These are phyloP conservation scores for Pestalotiopsis sp. DNA, from an alignment of 2,329 filamentous ascomycete species.

Conservation along the genomic window DNA sequence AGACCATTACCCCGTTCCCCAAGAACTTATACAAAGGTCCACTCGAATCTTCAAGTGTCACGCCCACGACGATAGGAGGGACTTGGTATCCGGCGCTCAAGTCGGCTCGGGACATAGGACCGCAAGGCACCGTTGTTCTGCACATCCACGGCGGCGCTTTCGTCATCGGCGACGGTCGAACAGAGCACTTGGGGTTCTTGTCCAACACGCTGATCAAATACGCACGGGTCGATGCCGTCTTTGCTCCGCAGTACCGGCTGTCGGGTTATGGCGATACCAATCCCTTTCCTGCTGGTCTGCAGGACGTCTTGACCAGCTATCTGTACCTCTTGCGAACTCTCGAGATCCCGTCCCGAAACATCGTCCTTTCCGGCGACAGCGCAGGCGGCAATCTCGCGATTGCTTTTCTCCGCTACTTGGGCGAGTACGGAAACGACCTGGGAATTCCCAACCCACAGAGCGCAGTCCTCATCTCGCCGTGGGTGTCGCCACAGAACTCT, in stretches of 20 bases:
- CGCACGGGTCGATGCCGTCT: slow-evolving; percentile 34
- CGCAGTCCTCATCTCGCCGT: slow-evolving; percentile 34
- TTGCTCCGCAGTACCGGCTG: slow-evolving; percentile 47
- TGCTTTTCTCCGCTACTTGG: slow-evolving; percentile 44
- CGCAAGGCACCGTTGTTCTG: slow-evolving; percentile 18
- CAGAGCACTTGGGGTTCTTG: slow-evolving; percentile 5
- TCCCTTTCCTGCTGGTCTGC: slow-evolving; percentile 48
- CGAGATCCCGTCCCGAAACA: slow-evolving; percentile 35
- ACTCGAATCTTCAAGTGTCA: slow-evolving; percentile 16
- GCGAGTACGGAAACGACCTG: slow-evolving; percentile 35
- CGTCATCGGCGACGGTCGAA: slow-evolving; percentile 23
- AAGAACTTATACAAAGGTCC: slow-evolving; percentile 23
- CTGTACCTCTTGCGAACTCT: slow-evolving; percentile 40
- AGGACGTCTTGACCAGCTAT: slow-evolving; percentile 45
- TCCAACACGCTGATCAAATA: slow-evolving; percentile 21
- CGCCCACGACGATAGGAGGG: slow-evolving; percentile 27
- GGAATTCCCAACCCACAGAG: slow-evolving; percentile 35
- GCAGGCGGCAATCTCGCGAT: slow-evolving; percentile 46
- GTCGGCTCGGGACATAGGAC: neutral
- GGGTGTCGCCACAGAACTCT: slow-evolving; percentile 16
- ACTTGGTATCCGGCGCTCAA: slow-evolving; percentile 27
- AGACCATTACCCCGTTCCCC: slow-evolving; percentile 17
- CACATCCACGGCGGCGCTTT: slow-evolving; percentile 31
- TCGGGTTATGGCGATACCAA: slow-evolving; percentile 33
- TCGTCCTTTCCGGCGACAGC: slow-evolving; percentile 46